Conservation (phyloP, 169 alveolate genomes). For the Eimeria necatrix region DNA sequence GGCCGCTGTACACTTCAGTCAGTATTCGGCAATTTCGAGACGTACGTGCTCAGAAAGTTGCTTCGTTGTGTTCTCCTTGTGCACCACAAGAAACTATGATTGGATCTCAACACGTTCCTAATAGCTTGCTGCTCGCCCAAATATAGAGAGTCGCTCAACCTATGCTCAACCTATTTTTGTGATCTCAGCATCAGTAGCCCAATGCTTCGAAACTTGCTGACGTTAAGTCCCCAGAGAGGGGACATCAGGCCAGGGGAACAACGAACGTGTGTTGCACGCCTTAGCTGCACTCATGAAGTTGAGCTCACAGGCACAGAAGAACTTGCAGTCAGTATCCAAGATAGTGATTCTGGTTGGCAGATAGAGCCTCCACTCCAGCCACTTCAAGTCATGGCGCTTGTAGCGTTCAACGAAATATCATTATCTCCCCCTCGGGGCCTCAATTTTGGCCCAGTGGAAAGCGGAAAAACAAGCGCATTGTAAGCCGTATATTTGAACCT, state of each 20-base stretch:
- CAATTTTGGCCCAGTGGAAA: slow-evolving; percentile 95
- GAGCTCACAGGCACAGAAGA: slow-evolving; percentile 90
- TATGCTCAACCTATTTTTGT: background rate
- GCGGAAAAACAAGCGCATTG: slow-evolving; percentile 89
- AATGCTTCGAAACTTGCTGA: slow-evolving; percentile 82
- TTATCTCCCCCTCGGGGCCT: slow-evolving; percentile 94
- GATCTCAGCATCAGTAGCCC: slow-evolving; percentile 57
- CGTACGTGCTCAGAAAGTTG: no score
- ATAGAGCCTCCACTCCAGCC: slow-evolving; percentile 89
- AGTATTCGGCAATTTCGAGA: no score
- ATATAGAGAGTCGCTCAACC: no score
- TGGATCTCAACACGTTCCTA: no score
- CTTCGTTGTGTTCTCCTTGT: no score
- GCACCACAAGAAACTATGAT: no score
- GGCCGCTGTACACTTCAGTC: no score
- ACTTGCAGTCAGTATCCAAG: slow-evolving; percentile 89
- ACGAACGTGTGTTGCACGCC: slow-evolving; percentile 47
- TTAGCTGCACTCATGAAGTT: slow-evolving; percentile 85
- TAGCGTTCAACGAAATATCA: slow-evolving; percentile 93
- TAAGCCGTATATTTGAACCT: background rate
- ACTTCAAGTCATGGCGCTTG: slow-evolving; percentile 88
- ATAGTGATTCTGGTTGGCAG: slow-evolving; percentile 91
- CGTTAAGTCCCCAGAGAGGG: slow-evolving; percentile 91
- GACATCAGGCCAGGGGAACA: slow-evolving; percentile 84
- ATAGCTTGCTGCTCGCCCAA: no score